phyloP scores from a whole-genome alignment of 2,329 filamentous ascomycete genomes.

The Penicillium sp. region DNA sequence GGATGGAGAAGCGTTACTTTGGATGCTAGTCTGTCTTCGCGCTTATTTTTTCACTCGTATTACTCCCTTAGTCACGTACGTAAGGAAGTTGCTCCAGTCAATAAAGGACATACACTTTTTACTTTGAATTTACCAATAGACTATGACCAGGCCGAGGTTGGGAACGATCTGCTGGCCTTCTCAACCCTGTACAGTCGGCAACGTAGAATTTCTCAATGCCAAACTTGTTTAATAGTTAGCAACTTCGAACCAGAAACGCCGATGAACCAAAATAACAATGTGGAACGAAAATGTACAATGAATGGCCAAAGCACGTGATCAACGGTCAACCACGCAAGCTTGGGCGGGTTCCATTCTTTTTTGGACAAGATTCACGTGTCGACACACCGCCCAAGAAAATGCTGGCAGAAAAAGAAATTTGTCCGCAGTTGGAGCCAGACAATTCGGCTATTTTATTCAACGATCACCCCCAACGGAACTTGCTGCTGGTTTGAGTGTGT shows the following conservation, averaged over 20 bases:
- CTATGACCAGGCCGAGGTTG: background rate
- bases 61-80: background rate
- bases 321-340: background rate
- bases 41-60: background rate
- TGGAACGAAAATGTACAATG: background rate
- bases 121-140: background rate
- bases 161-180: background rate
- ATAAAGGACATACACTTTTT: background rate
- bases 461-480: background rate
- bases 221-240: too few relatives aligned
- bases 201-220: too few relatives aligned
- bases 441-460: background rate
- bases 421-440: constrained; percentile 7
- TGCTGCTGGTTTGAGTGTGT: background rate
- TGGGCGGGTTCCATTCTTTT: background rate
- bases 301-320: background rate
- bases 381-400: constrained; percentile 15
- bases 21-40: constrained; percentile 61
- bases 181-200: too few relatives aligned
- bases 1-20: constrained; percentile 88
- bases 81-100: constrained; percentile 7
- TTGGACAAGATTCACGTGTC: constrained; percentile 14
- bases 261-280: background rate
- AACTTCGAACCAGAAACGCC: too few relatives aligned
- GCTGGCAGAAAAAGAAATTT: constrained; percentile 26